Conservation (phyloP, 2,329 filamentous ascomycete species). For the Sclerotinia trifoliorum region DNA sequence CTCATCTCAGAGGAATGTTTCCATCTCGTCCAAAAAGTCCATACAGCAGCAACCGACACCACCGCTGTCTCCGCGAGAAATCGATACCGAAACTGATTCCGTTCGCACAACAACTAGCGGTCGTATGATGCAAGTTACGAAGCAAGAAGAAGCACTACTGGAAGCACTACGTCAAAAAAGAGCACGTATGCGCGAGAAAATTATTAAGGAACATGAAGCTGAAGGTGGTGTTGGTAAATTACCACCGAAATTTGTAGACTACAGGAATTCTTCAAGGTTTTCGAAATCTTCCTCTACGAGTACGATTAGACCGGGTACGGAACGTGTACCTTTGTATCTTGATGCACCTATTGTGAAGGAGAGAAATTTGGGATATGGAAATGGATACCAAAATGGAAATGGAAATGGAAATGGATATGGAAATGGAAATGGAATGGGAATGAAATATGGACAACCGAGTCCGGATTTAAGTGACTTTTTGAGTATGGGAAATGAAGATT, state of each 20-base stretch:
- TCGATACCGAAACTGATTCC: slow-evolving; percentile 30
- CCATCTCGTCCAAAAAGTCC: slow-evolving; percentile 20
- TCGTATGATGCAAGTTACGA: slow-evolving; percentile 50
- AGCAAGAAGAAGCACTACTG: slow-evolving; percentile 52
- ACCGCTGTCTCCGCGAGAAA: slow-evolving; percentile 34
- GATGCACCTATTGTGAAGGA: slow-evolving; percentile 32
- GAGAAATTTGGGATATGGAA: slow-evolving; percentile 9
- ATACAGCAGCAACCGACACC: slow-evolving; percentile 35
- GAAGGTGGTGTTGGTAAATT: slow-evolving; percentile 24
- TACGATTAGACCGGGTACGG: slow-evolving; percentile 29
- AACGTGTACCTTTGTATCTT: slow-evolving; percentile 35
- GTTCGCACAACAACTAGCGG: slow-evolving; percentile 28
- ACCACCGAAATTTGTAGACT: slow-evolving; percentile 26
- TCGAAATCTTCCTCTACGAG: slow-evolving; percentile 28
- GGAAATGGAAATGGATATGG: neutral
- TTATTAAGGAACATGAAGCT: slow-evolving; percentile 39
- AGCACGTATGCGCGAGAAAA: slow-evolving; percentile 47
- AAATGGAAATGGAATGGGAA: neutral
- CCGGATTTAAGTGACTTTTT: slow-evolving; percentile 38
- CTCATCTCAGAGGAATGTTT: slow-evolving; percentile 11
- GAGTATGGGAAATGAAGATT: slow-evolving; percentile 28
- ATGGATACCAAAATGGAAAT: neutral
- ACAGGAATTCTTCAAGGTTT: slow-evolving; percentile 22
- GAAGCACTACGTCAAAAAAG: slow-evolving; percentile 51
- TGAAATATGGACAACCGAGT: slow-evolving; percentile 34